Evolutionary conservation across 805 yeast genomes (phyloP).

Genomic region (Saturnispora silvae): DNA sequence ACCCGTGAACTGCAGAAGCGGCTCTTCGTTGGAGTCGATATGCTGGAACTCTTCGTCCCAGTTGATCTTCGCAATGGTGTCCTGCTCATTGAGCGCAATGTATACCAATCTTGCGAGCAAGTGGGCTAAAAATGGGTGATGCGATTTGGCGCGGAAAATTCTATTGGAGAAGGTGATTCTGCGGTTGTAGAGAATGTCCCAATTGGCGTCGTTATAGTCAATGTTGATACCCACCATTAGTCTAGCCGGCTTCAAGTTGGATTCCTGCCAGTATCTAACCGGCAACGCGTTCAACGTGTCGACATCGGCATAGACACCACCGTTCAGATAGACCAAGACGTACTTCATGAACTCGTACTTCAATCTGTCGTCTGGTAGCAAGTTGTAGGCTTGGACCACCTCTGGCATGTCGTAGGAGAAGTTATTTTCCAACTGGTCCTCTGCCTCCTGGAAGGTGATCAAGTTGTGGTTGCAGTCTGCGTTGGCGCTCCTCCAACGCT

Average conservation of each 20-base stretch:
- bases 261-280: constrained; percentile 22
- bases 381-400: constrained; percentile 37
- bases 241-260: constrained; percentile 15
- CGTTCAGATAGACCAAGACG: constrained; percentile 38
- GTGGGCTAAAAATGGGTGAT: constrained; percentile 27
- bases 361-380: constrained; percentile 40
- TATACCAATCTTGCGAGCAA: constrained; percentile 24
- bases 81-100: constrained; percentile 19
- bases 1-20: constrained; percentile 25
- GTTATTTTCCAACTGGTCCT: constrained; percentile 20
- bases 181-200: constrained; percentile 26
- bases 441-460: constrained; percentile 22
- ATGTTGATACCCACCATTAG: constrained; percentile 23
- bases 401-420: constrained; percentile 34
- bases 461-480: constrained; percentile 24
- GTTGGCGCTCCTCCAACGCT: constrained; percentile 26
- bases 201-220: constrained; percentile 24
- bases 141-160: constrained; percentile 23
- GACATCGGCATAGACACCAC: constrained; percentile 56
- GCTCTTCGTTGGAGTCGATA: constrained; percentile 27
- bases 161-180: constrained; percentile 23
- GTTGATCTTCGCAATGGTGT: constrained; percentile 17
- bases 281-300: constrained; percentile 49
- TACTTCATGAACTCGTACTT: constrained; percentile 48
- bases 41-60: constrained; percentile 24